Percentiles rank a stretch among this genome's conserved stretches.
These are phyloP conservation scores for Macaranga tanarius DNA, from an alignment of 441 rosid genomes.

Conservation along the genomic window DNA sequence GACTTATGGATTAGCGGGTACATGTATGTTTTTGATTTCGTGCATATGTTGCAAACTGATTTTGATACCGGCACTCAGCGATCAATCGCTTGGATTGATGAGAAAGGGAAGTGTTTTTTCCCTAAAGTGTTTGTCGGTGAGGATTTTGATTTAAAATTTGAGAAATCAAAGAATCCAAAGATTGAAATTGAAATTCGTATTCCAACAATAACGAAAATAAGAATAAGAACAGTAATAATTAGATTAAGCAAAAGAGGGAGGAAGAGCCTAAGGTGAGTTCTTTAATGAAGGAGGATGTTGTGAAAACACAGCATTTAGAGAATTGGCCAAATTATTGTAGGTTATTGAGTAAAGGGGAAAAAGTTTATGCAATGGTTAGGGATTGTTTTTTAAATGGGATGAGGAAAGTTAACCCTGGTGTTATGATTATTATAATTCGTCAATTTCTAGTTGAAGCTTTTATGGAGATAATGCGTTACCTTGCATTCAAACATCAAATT, in stretches of 20 bases:
- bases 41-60: slow-evolving; percentile 43
- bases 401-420: slow-evolving; percentile 22
- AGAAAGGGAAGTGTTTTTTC: slow-evolving; percentile 40
- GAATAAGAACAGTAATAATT: neutral
- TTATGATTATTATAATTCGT: slow-evolving; percentile 36
- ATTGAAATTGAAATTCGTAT: slow-evolving; percentile 28
- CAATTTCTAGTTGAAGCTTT: slow-evolving; percentile 27
- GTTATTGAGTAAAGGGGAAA: slow-evolving; percentile 32
- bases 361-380: slow-evolving; percentile 22
- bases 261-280: slow-evolving; percentile 46
- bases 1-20: slow-evolving; percentile 32
- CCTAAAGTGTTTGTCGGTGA: slow-evolving; percentile 30
- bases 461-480: slow-evolving; percentile 31
- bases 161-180: slow-evolving; percentile 5
- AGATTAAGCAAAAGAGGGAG: slow-evolving; percentile 33
- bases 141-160: slow-evolving; percentile 6
- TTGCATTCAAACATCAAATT: slow-evolving; percentile 37
- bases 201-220: neutral
- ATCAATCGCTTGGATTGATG: slow-evolving; percentile 56
- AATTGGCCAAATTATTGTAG: slow-evolving; percentile 35
- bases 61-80: slow-evolving; percentile 33
- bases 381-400: slow-evolving; percentile 27
- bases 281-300: slow-evolving; percentile 6
- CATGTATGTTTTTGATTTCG: slow-evolving; percentile 40
- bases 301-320: slow-evolving; percentile 31